Percentiles rank a stretch among this genome's conserved stretches.
phyloP scores from a whole-genome alignment of 495 filamentous ascomycete genomes.

The Hypoxylon fuscum region DNA sequence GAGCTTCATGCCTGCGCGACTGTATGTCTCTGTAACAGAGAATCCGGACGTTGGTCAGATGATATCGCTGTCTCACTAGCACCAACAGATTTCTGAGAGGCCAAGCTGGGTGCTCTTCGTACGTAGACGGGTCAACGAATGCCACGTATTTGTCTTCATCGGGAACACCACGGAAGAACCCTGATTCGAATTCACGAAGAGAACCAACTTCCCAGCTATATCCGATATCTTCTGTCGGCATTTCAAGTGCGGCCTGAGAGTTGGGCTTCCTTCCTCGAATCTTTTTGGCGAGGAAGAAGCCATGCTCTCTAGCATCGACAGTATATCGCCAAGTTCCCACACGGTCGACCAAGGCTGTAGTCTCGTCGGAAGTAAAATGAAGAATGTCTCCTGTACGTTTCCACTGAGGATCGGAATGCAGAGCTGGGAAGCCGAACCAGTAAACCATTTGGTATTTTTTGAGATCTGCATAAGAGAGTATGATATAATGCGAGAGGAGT shows the following conservation, averaged over 20 bases:
- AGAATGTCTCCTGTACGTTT: slow-evolving; percentile 58
- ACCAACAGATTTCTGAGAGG: slow-evolving; percentile 90
- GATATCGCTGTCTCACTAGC: slow-evolving; percentile 83
- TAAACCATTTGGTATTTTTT: slow-evolving; percentile 96
- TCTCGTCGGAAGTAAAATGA: slow-evolving; percentile 70
- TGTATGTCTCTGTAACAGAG: slow-evolving; percentile 91
- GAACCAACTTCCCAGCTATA: slow-evolving; percentile 79
- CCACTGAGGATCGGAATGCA: slow-evolving; percentile 89
- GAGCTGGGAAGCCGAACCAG: slow-evolving; percentile 93
- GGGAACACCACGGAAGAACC: slow-evolving; percentile 79
- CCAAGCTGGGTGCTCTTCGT: slow-evolving; percentile 86
- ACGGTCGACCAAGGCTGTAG: slow-evolving; percentile 74
- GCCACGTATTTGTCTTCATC: slow-evolving; percentile 78
- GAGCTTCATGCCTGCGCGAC: slow-evolving; percentile 74
- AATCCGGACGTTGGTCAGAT: slow-evolving; percentile 78
- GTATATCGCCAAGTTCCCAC: slow-evolving; percentile 87
- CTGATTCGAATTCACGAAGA: slow-evolving; percentile 79
- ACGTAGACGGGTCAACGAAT: slow-evolving; percentile 94
- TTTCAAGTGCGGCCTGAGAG: slow-evolving; percentile 33
- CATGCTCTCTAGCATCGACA: slow-evolving; percentile 82
- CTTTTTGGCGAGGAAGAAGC: slow-evolving; percentile 92
- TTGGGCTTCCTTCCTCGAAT: slow-evolving; percentile 45
- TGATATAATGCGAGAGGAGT: slow-evolving; percentile 83
- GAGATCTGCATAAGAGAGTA: slow-evolving; percentile 93
- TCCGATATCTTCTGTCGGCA: slow-evolving; percentile 56